Conservation (phyloP, 2,329 filamentous ascomycete genomes). For the Arthrinium phaeospermum region DNA sequence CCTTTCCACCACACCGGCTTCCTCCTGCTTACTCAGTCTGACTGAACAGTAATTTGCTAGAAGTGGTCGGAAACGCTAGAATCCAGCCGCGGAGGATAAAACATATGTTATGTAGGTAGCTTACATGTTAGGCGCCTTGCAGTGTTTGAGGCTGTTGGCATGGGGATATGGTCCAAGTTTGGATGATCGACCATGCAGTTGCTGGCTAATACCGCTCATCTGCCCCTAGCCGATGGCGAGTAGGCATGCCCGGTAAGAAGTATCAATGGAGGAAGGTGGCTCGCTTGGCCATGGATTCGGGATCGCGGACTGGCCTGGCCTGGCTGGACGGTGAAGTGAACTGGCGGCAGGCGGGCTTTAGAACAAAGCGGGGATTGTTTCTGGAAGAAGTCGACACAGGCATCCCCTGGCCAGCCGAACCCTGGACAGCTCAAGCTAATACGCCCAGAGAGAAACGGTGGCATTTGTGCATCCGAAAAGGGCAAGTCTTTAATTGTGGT, state of each 20-base stretch:
- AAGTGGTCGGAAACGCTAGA: not conserved
- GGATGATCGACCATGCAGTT: not conserved
- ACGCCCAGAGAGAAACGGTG: not conserved
- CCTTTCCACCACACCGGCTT: not conserved
- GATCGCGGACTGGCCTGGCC: not conserved
- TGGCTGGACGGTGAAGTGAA: not conserved
- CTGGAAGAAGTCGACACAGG: slow-evolving; percentile 13
- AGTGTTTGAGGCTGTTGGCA: not conserved
- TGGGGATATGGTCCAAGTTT: not conserved
- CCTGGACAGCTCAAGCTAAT: not conserved
- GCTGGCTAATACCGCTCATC: not conserved
- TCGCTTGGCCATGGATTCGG: not conserved
- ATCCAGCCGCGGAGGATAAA: not conserved
- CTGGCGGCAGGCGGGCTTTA: not conserved
- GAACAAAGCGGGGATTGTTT: slow-evolving; percentile 8
- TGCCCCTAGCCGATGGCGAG: not conserved
- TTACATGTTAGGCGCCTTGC: not conserved
- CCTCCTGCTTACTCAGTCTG: not conserved
- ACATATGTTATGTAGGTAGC: not conserved
- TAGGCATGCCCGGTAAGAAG: not conserved
- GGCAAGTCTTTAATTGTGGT: not conserved
- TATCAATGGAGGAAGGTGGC: not conserved
- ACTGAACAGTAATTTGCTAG: slow-evolving; percentile 5
- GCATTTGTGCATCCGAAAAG: not conserved
- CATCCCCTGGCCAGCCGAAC: not conserved